Base-by-base conservation (phyloP, 75 land plant genomes). In the Selaginella tamariscina region DNA sequence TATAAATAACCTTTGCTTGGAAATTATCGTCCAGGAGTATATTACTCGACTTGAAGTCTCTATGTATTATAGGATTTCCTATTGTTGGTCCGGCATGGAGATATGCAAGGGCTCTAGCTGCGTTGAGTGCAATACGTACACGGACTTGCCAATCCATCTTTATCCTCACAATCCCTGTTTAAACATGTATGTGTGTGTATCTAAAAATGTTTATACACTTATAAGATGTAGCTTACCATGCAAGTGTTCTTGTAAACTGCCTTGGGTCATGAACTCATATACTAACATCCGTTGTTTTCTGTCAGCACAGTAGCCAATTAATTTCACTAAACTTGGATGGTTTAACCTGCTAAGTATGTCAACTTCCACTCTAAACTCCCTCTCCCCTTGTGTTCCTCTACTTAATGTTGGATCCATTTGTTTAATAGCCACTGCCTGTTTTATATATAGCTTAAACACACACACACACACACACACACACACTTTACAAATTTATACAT, bases 401-500 rank as follows among this genome's bases (percentile, higher is more conserved):
- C 62, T 59, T 27, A 59, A 26, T 9, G 26, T 59, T 59, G 62
- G 62, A 21, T 59, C 62, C 62, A 59, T 78, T 73, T 0, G 92
- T 88, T 91, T 91, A 21, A 91, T 92, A 0, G 94, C 96, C 27
- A 91, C 96, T 0, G 83, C 18, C 62, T 59, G 62, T 59, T 23
- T 23, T 5, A 59, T n/a, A 59, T 2, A 23, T 2, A 26, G 21
- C n/a, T 9, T 8, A 59, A 21, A n/a, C n/a, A n/a, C n/a, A n/a
- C n/a, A n/a, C n/a, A n/a, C n/a, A n/a, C n/a, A n/a, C n/a, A n/a
- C n/a, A n/a, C n/a, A n/a, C n/a, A n/a, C n/a, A n/a, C n/a, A n/a
- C n/a, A n/a, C n/a, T n/a, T n/a, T n/a, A 49, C 54, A 11, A 49
- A 49, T 11, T 49, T 49, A 49, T 49, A 49, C 11, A 20, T 49